These are phyloP conservation scores for Serendipita vermifera DNA, from an alignment of 768 basidiomycete species.

Conservation along the genomic window DNA sequence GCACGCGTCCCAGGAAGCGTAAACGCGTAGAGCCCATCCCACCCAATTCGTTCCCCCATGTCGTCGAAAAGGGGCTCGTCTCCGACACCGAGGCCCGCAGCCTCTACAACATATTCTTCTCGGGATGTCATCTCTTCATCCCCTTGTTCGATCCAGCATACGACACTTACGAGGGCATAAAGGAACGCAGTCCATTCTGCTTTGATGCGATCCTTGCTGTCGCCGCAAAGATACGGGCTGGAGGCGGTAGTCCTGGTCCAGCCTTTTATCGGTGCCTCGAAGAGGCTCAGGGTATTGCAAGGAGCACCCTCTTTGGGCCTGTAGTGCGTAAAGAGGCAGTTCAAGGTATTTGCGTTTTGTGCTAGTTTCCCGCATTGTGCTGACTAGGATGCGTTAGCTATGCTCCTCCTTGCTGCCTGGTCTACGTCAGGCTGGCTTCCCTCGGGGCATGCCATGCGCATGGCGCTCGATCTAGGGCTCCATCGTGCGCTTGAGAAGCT, in stretches of 20 bases:
- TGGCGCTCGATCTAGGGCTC: constrained; percentile 87
- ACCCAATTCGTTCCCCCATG: constrained; percentile 76
- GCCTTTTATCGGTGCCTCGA: constrained; percentile 87
- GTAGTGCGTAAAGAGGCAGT: constrained; percentile 91
- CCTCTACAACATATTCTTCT: constrained; percentile 90
- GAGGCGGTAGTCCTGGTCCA: constrained; percentile 69
- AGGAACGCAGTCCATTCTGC: constrained; percentile 90
- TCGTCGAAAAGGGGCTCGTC: constrained; percentile 84
- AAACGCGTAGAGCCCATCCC: constrained; percentile 74
- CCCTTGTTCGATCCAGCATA: constrained; percentile 87
- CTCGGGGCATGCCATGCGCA: constrained; percentile 89
- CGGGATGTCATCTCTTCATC: constrained; percentile 92
- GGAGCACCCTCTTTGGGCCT: constrained; percentile 86
- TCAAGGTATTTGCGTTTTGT: constrained; percentile 40
- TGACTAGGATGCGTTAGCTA: constrained; percentile 41
- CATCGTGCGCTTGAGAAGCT: constrained; percentile 88
- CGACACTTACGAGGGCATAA: constrained; percentile 85
- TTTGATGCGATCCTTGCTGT: constrained; percentile 89
- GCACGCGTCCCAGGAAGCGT: constrained; percentile 56
- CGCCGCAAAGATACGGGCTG: constrained; percentile 82
- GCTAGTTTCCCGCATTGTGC: not conserved
- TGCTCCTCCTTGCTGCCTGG: constrained; percentile 87
- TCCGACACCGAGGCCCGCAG: constrained; percentile 76
- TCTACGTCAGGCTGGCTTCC: constrained; percentile 92
- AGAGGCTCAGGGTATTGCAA: constrained; percentile 91